Percentiles rank a stretch among this genome's conserved stretches.
Evolutionary conservation across 2,329 filamentous ascomycete genomes (phyloP).

Genomic region (Myriangium duriaei): DNA sequence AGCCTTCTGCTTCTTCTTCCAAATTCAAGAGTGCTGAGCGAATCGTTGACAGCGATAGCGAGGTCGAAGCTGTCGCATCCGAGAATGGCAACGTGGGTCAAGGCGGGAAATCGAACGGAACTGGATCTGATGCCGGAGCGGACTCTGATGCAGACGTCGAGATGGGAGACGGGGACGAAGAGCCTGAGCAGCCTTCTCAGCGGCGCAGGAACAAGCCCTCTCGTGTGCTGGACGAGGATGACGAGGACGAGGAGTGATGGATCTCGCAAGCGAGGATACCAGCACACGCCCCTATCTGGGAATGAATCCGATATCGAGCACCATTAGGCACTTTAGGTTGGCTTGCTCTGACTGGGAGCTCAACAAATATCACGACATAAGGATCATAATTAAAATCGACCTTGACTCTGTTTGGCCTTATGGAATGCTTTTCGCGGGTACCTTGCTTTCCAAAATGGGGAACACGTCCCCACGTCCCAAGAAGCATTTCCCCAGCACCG

Average conservation of each 20-base stretch:
- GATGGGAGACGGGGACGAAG: constrained; percentile 12
- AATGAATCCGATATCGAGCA: too few species aligned
- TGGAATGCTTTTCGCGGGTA: too few species aligned
- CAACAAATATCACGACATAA: too few species aligned
- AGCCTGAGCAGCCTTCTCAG: constrained; percentile 11
- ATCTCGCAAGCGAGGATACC: background rate
- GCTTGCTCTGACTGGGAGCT: too few species aligned
- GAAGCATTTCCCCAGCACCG: too few species aligned
- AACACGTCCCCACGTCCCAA: too few species aligned
- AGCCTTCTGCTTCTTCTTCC: constrained; percentile 23
- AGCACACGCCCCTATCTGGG: too few species aligned
- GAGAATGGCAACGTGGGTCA: constrained; percentile 15
- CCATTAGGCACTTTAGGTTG: too few species aligned
- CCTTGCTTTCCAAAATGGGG: too few species aligned
- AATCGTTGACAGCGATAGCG: constrained; percentile 63
- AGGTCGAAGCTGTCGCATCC: constrained; percentile 28
- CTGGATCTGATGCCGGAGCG: constrained; percentile 21
- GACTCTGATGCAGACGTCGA: constrained; percentile 16
- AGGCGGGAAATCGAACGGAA: constrained; percentile 15
- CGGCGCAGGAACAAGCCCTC: constrained; percentile 19
- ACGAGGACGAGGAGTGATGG: constrained; percentile 16
- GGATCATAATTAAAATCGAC: too few species aligned
- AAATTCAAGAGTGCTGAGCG: constrained; percentile 84
- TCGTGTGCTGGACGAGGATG: constrained; percentile 23
- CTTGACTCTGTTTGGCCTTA: too few species aligned